Conservation (phyloP, 2,329 filamentous ascomycete species). For the Colletotrichum neosansevieriae region DNA sequence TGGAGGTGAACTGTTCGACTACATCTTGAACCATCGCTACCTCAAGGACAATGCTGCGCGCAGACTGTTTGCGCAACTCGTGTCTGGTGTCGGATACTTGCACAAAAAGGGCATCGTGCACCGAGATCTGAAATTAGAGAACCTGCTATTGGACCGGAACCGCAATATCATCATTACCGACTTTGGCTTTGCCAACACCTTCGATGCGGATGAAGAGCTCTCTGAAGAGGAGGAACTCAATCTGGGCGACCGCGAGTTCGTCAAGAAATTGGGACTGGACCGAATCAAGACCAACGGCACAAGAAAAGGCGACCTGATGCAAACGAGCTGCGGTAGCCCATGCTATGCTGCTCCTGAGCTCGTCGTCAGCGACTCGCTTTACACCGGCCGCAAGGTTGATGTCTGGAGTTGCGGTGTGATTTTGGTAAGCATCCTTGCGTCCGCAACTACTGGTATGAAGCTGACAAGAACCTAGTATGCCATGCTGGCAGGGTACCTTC, state of each 20-base stretch:
- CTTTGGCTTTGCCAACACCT: constrained; percentile 98
- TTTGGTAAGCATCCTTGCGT: constrained; percentile 71
- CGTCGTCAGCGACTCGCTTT: constrained; percentile 96
- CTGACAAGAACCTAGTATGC: constrained; percentile 77
- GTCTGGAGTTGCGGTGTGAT: constrained; percentile 99
- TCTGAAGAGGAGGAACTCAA: constrained; percentile 91
- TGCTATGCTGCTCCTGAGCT: constrained; percentile 98
- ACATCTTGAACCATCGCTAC: constrained; percentile 96
- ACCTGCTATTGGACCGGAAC: constrained; percentile 92
- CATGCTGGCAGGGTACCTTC: constrained; percentile 97
- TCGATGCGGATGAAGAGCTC: constrained; percentile 89
- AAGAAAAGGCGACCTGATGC: constrained; percentile 94
- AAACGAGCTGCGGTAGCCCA: constrained; percentile 97
- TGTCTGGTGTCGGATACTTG: constrained; percentile 96
- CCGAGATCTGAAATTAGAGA: constrained; percentile 95
- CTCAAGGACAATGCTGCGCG: constrained; percentile 93
- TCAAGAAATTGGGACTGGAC: constrained; percentile 89
- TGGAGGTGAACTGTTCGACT: constrained; percentile 96
- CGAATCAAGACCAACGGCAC: constrained; percentile 79
- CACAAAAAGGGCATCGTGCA: constrained; percentile 99
- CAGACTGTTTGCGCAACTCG: constrained; percentile 91
- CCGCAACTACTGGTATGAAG: not conserved
- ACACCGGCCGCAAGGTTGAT: constrained; percentile 97
- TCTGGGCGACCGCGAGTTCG: constrained; percentile 86
- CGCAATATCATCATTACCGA: constrained; percentile 99